Evolutionary conservation across 2,329 filamentous ascomycete species (phyloP).

Genomic region (Talaromyces funiculosus): DNA sequence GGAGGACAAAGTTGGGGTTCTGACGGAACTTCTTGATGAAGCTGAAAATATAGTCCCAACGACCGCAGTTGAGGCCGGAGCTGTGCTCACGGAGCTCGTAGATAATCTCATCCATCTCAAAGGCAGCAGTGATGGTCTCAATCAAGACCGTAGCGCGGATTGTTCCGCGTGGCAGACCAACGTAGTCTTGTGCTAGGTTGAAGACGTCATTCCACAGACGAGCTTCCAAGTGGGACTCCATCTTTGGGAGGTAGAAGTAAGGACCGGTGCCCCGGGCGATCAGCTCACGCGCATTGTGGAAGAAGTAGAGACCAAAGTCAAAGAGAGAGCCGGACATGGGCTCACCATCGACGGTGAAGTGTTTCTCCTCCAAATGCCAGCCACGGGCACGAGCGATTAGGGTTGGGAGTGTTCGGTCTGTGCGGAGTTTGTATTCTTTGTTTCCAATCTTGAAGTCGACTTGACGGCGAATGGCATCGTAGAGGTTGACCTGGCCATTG

Average conservation of each 20-base stretch:
- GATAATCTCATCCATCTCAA: slow-evolving; percentile 99
- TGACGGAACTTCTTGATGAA: slow-evolving; percentile 99
- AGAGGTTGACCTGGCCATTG: slow-evolving; percentile 94
- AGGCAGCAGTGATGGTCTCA: slow-evolving; percentile 94
- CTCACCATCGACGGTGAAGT: slow-evolving; percentile 91
- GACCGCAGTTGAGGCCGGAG: slow-evolving; percentile 93
- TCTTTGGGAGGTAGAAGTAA: slow-evolving; percentile 97
- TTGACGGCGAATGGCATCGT: slow-evolving; percentile 88
- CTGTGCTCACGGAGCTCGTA: slow-evolving; percentile 97
- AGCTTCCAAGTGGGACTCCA: slow-evolving; percentile 96
- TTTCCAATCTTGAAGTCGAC: slow-evolving; percentile 92
- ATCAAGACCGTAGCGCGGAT: slow-evolving; percentile 94
- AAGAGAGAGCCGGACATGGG: slow-evolving; percentile 88
- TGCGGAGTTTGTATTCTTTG: slow-evolving; percentile 97
- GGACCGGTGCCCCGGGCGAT: slow-evolving; percentile 79
- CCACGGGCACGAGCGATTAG: slow-evolving; percentile 91
- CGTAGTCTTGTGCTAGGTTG: slow-evolving; percentile 90
- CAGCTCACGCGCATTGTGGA: slow-evolving; percentile 90
- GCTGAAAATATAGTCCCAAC: slow-evolving; percentile 99
- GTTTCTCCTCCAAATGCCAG: slow-evolving; percentile 98
- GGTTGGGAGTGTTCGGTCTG: slow-evolving; percentile 78
- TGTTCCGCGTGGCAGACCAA: slow-evolving; percentile 82
- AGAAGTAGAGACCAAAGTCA: slow-evolving; percentile 98
- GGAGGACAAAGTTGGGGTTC: slow-evolving; percentile 86
- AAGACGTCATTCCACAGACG: slow-evolving; percentile 97